Evolutionary conservation across 352 stramenopile genomes (phyloP).

Genomic region (Pythium aphanidermatum): DNA sequence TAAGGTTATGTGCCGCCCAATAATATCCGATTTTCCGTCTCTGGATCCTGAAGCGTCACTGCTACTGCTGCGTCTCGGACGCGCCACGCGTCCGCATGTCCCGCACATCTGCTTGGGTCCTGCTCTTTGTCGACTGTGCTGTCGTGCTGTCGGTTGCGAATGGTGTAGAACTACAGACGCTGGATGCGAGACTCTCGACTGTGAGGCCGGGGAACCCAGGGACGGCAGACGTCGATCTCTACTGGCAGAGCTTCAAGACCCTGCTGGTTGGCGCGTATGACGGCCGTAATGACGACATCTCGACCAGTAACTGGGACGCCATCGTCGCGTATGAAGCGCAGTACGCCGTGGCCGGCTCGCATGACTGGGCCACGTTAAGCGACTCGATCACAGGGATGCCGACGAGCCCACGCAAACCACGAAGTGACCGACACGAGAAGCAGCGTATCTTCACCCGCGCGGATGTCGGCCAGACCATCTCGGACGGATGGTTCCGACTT

Average conservation of each 20-base stretch:
- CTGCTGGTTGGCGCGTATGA: constrained; percentile 3
- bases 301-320: constrained; percentile 7
- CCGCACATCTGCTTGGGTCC: too few relatives aligned
- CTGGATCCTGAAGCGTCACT: too few relatives aligned
- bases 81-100: too few relatives aligned
- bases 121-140: too few relatives aligned
- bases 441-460: constrained; percentile 49
- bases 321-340: constrained; percentile 54
- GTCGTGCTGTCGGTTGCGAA: too few relatives aligned
- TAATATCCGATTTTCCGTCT: too few relatives aligned
- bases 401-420: neutral
- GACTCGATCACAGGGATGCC: constrained; percentile 27
- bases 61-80: too few relatives aligned
- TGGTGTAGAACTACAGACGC: too few relatives aligned
- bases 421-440: constrained; percentile 28
- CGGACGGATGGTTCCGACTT: constrained; percentile 50
- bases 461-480: constrained; percentile 37
- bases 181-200: neutral
- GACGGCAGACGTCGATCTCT: constrained; percentile 26
- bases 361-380: constrained; percentile 30
- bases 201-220: constrained; percentile 33
- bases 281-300: constrained; percentile 4
- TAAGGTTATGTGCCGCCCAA: too few relatives aligned
- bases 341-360: constrained; percentile 36
- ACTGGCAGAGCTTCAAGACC: constrained; percentile 43